phyloP scores from a whole-genome alignment of 73 alveolate species.

The Tetrahymena malaccensis region DNA sequence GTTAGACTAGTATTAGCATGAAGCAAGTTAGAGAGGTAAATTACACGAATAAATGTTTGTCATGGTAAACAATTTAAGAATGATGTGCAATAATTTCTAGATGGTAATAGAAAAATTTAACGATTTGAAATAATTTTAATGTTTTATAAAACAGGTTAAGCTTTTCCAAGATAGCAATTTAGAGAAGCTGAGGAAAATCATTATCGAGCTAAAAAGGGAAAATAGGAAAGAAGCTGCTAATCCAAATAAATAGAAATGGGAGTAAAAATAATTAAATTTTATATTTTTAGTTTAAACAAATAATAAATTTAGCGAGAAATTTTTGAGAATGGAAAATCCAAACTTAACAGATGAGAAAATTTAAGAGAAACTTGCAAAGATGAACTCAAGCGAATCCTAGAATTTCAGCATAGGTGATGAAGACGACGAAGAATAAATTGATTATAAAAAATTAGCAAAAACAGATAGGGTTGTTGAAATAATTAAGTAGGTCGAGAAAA shows the following conservation, averaged over 20 bases:
- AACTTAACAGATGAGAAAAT: not conserved
- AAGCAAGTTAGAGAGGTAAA: not conserved
- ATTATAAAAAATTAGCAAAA: conserved; percentile 3
- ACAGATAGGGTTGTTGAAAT: not conserved
- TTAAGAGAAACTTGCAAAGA: not conserved
- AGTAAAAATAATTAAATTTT: not conserved
- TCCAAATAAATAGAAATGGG: not conserved
- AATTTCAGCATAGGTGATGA: not conserved
- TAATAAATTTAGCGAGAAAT: not conserved
- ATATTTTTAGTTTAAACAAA: not conserved
- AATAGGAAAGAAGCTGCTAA: not conserved
- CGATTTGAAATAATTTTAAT: not conserved
- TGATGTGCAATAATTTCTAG: conserved; percentile 21
- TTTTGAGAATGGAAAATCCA: not conserved
- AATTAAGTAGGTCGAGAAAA: not conserved
- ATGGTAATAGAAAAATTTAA: not conserved
- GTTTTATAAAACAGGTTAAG: not conserved
- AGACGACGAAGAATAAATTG: not conserved
- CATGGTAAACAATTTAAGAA: conserved; percentile 23
- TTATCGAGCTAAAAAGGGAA: not conserved
- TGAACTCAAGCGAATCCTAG: not conserved
- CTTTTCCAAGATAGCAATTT: not conserved
- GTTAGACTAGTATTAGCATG: not conserved
- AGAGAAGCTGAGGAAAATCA: not conserved
- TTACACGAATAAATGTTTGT: conserved; percentile 13